These are phyloP conservation scores for Penicillium sumatraense DNA, from an alignment of 2,329 filamentous ascomycete species.

Conservation along the genomic window DNA sequence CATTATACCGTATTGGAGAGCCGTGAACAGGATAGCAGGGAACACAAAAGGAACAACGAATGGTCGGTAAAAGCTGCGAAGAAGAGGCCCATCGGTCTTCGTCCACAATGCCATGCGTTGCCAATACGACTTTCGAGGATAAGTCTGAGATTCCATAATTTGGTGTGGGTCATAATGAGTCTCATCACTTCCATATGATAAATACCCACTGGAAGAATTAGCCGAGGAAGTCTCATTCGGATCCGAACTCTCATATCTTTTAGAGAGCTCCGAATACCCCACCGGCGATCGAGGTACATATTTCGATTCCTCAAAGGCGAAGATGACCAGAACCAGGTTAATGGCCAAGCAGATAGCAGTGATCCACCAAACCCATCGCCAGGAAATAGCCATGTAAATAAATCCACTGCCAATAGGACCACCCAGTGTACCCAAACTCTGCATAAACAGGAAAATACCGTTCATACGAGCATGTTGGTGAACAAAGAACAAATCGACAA, in stretches of 20 bases:
- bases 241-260: neutral
- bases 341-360: constrained; percentile 9
- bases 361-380: constrained; percentile 18
- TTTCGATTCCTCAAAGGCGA: constrained; percentile 20
- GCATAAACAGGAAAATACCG: constrained; percentile 17
- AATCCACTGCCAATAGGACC: constrained; percentile 13
- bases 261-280: neutral
- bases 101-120: constrained; percentile 13
- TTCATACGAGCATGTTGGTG: constrained; percentile 20
- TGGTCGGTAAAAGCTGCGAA: constrained; percentile 12
- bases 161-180: neutral
- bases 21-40: constrained; percentile 12
- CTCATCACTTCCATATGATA: neutral
- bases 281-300: constrained; percentile 2
- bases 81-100: constrained; percentile 11
- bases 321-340: constrained; percentile 13
- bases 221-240: neutral
- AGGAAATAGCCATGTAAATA: constrained; percentile 1
- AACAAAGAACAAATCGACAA: constrained; percentile 18
- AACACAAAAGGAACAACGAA: constrained; percentile 8
- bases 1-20: constrained; percentile 12
- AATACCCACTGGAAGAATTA: neutral
- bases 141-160: constrained; percentile 1
- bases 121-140: constrained; percentile 10
- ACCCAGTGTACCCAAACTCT: constrained; percentile 12